Conservation (phyloP, 495 filamentous ascomycete species). For the Penicillium flavigenum region DNA sequence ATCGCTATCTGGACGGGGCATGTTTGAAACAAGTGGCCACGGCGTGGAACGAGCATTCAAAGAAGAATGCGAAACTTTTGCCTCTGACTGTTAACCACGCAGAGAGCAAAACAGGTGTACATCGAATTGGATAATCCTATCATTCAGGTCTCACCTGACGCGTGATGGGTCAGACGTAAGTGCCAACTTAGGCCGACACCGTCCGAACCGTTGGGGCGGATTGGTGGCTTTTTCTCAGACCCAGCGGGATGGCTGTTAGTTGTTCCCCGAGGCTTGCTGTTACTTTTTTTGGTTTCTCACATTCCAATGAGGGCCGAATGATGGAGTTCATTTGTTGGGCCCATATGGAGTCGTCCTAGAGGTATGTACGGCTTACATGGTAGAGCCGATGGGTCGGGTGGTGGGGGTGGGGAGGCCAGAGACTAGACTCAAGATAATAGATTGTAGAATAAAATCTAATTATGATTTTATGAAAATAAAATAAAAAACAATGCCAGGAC, state of each 20-base stretch:
- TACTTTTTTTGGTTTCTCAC: neutral
- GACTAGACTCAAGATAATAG: neutral
- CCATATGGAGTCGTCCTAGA: neutral
- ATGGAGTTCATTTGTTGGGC: slow-evolving; percentile 1
- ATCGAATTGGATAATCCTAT: slow-evolving; percentile 12
- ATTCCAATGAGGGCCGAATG: slow-evolving; percentile 5
- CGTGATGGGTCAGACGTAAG: slow-evolving; percentile 39
- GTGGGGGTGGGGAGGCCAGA: neutral
- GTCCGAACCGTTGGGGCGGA: slow-evolving; percentile 12
- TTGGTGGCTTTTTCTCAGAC: neutral
- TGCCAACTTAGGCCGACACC: slow-evolving; percentile 21
- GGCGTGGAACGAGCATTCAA: slow-evolving; percentile 16
- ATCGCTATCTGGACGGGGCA: slow-evolving; percentile 9
- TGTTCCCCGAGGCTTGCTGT: slow-evolving; percentile 1
- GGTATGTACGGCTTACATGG: neutral
- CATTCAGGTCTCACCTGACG: slow-evolving; percentile 30
- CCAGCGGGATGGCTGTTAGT: slow-evolving; percentile 1
- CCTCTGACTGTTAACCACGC: slow-evolving; percentile 13
- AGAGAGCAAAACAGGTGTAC: slow-evolving; percentile 1
- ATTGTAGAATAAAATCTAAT: neutral
- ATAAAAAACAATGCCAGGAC: neutral
- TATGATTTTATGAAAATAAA: neutral
- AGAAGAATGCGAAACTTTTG: slow-evolving; percentile 7
- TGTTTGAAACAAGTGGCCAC: slow-evolving; percentile 13
- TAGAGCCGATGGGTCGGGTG: neutral